Conservation (phyloP, 2,329 filamentous ascomycete species). For the Penicillium sclerotiorum region DNA sequence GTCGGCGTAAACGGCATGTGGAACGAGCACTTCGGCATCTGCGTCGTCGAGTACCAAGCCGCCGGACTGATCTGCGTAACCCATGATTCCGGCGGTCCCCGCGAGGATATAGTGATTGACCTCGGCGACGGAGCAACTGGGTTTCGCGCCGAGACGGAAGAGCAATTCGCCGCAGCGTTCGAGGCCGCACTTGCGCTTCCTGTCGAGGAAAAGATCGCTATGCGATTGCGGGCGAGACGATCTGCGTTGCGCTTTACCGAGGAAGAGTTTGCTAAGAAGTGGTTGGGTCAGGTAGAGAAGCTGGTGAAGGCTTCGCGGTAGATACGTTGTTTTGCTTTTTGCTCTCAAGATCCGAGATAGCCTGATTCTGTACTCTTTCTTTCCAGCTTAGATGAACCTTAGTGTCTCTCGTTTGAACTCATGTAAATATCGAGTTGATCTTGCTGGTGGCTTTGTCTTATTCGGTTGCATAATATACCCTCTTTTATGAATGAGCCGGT, state of each 20-base stretch:
- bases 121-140: constrained; percentile 79
- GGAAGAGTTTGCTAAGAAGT: constrained; percentile 77
- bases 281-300: constrained; percentile 73
- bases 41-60: constrained; percentile 96
- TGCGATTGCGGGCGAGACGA: constrained; percentile 73
- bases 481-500: not conserved
- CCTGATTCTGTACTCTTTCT: not conserved
- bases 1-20: constrained; percentile 98
- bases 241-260: constrained; percentile 87
- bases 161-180: constrained; percentile 80
- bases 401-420: not conserved
- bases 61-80: constrained; percentile 92
- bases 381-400: constrained; percentile 12
- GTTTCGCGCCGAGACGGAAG: constrained; percentile 78
- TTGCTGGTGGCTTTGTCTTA: not conserved
- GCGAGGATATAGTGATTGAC: constrained; percentile 85
- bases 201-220: constrained; percentile 65
- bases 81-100: constrained; percentile 89
- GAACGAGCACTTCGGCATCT: constrained; percentile 99
- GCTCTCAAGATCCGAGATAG: too few species aligned
- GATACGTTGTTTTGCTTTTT: not conserved
- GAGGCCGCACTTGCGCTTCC: constrained; percentile 71
- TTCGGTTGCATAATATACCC: constrained; percentile 5
- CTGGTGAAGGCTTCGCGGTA: constrained; percentile 57
- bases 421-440: constrained; percentile 4